Conservation (phyloP, 768 basidiomycete species). For the Rhodotorula toruloides region DNA sequence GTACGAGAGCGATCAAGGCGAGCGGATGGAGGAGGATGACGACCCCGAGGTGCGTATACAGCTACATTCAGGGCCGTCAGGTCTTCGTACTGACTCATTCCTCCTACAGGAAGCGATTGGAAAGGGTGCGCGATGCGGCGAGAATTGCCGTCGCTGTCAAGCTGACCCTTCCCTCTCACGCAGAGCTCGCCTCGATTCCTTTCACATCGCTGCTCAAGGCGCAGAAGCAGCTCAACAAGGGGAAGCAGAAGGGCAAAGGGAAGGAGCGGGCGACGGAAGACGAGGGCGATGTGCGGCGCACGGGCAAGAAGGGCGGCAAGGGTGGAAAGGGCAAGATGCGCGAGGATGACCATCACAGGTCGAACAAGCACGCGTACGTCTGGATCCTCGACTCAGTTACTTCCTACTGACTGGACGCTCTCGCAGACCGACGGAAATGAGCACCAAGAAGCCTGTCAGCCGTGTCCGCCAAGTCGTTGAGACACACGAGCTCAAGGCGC, state of each 20-base stretch:
- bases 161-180: neutral
- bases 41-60: slow-evolving; percentile 19
- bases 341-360: neutral
- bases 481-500: slow-evolving; percentile 19
- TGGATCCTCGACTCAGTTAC: neutral
- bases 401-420: fast-evolving
- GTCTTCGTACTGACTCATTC: neutral
- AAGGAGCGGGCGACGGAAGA: slow-evolving; percentile 8
- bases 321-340: slow-evolving; percentile 4
- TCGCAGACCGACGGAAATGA: slow-evolving; percentile 34
- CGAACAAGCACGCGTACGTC: slow-evolving; percentile 22
- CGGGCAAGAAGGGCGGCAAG: slow-evolving; percentile 4
- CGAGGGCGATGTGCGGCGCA: neutral
- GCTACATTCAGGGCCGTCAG: no score
- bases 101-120: slow-evolving; percentile 7
- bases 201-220: slow-evolving; percentile 35
- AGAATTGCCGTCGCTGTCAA: neutral
- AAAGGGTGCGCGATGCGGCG: slow-evolving; percentile 10
- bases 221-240: slow-evolving; percentile 30
- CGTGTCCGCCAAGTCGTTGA: slow-evolving; percentile 32
- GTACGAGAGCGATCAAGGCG: slow-evolving; percentile 32
- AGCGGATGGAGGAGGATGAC: slow-evolving; percentile 20
- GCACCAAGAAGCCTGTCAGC: slow-evolving; percentile 27
- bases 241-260: slow-evolving; percentile 9
- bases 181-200: slow-evolving; percentile 37